Evolutionary conservation across 2,329 filamentous ascomycete genomes (phyloP).

Genomic region (Exophiala bonariae): DNA sequence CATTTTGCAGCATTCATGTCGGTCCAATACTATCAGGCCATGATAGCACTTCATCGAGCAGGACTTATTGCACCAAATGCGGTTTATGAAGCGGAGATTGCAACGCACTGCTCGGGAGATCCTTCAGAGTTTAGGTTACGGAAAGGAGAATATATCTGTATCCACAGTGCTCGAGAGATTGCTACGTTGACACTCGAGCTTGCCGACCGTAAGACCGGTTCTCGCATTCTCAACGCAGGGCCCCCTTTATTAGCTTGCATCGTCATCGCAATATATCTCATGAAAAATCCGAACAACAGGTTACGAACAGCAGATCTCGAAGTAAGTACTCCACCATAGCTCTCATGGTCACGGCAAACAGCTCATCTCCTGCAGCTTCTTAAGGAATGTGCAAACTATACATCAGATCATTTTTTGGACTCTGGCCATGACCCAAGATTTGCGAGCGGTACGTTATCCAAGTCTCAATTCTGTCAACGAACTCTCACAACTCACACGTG

Average conservation of each 20-base stretch:
- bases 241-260: not conserved
- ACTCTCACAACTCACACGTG: too few species aligned
- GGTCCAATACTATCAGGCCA: not conserved
- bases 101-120: not conserved
- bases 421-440: too few species aligned
- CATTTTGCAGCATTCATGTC: not conserved
- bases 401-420: too few species aligned
- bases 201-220: not conserved
- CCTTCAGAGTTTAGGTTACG: not conserved
- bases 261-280: not conserved
- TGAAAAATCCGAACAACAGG: not conserved
- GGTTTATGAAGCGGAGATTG: not conserved
- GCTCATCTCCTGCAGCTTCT: too few species aligned
- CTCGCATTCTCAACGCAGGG: not conserved
- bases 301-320: not conserved
- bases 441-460: too few species aligned
- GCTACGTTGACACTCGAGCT: not conserved
- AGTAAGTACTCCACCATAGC: not conserved
- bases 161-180: not conserved
- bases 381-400: too few species aligned
- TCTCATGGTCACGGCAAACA: too few species aligned
- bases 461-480: too few species aligned
- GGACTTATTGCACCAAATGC: not conserved
- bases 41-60: slow-evolving; percentile 1
- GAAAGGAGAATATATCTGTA: not conserved